Evolutionary conservation across 306 rosid genomes (phyloP), one percentile per base, ranked within the genome.

Genomic region (Canavalia gladiata): DNA sequence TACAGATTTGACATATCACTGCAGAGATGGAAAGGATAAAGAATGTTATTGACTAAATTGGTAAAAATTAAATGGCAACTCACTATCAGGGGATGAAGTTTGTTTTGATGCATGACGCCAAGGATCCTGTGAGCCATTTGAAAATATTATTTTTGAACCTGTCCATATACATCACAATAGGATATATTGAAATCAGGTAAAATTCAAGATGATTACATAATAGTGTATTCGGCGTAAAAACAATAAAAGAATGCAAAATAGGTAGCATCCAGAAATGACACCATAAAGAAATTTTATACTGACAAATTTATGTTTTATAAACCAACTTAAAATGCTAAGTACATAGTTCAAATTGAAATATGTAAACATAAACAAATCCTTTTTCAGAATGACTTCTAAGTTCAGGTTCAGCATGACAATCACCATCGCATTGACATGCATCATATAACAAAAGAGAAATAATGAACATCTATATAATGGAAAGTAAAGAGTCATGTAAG

Each of bases 81-180:
- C 90, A 95, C 98, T 9, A 62, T 93, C 94, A 66, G 94, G 82
- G 12, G 98, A 87, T 72, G 98, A 88, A 51, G 49, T 86, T 82
- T 90, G 96, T 77, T 95, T 95, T 39, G 99, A 95, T 8, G 99
- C 99, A 49, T 80, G 98, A 79, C 99, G 99, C 99, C 99, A 95
- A 11, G 99, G 99, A 85, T 95, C 99, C 80, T 95, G 99, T 3
- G 99, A 93, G 73, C 99, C 98, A 63, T 95, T 93, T 71, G 94
- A 69, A 73, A 95, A 95, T 69, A 95, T 79, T 78, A 95, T 95
- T 81, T 93, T 95, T 45, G 98, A 87, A 76, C 99, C 99, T 95
- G 90, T 83, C 59, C 84, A 86, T 76, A 63, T 45, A 81, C 46
- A 74, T 71, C 46, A 51, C 41, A 75, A 58, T 9, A 85, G 58